Base-by-base conservation (phyloP, 2,329 filamentous ascomycete genomes). In the Aspergillus fumigatiaffinis region DNA sequence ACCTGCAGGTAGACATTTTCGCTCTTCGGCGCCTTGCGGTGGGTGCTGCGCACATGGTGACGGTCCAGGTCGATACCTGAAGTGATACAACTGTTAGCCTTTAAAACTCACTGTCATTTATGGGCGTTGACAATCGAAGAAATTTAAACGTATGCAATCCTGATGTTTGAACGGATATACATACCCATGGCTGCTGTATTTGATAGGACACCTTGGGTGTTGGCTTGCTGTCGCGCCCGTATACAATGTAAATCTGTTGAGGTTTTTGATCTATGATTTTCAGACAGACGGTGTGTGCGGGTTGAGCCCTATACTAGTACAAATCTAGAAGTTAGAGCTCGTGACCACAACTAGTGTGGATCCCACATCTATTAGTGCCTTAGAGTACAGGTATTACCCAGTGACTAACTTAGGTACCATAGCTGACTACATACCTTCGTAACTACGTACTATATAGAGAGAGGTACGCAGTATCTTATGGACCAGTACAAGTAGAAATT, bases 1-100 rank as follows among this genome's bases (percentile, higher is more conserved):
- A 97, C 87, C 86, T 93, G 93, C 72, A 96, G 85, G 82, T 97
- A 96, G 75, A 93, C 91, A 86, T 97, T 96, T 84, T 96, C 90
- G 84, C 90, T 96, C 90, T 97, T 97, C 76, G 92, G 91, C 71
- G 91, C 91, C 86, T 90, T 91, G 80, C 92, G 91, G 85, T 96
- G 92, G 77, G 76, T 82, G 80, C 76, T 78, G 77, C 81, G 80
- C 76, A 85, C 82, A 80, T 86, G 83, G 78, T 86, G 83, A 75
- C 78, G 78, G 77, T 85, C 81, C 72, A 82, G 76, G 75, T 82
- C 80, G 77, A 81, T 81, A 80, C 79, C 79, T 80, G 63, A 51
- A 52, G 58, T 63, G 52, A 23, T 60, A 23, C 47, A 58, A 66
- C 58, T 68, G 63, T 48, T 29, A 41, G 21, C 10, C 23, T 47